These are phyloP conservation scores for Adansonia grandidieri DNA, from an alignment of 441 rosid genomes.

Conservation along the genomic window DNA sequence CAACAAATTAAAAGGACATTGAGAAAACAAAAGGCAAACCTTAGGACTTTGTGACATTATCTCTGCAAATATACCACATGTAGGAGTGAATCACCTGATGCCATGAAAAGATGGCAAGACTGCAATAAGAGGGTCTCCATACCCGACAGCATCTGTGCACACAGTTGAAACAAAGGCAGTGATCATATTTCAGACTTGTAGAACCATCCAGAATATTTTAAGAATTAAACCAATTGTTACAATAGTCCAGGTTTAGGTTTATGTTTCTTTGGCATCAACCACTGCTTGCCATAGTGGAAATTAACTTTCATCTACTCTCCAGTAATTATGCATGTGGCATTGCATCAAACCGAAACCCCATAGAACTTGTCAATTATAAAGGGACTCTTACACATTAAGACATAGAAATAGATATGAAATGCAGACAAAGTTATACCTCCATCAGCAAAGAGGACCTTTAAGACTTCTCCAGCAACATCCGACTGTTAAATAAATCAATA, in stretches of 20 bases:
- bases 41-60: slow-evolving; percentile 10
- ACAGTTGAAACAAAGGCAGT: background rate
- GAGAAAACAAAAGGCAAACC: slow-evolving; percentile 28
- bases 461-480: slow-evolving; percentile 84
- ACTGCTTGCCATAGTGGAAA: too few species aligned
- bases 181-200: background rate
- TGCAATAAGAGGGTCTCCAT: slow-evolving; percentile 86
- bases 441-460: slow-evolving; percentile 75
- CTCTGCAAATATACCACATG: slow-evolving; percentile 27
- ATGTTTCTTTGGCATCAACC: too few species aligned
- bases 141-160: slow-evolving; percentile 74
- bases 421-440: slow-evolving; percentile 63
- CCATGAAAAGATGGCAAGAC: slow-evolving; percentile 84
- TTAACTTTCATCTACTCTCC: background rate
- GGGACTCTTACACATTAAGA: slow-evolving; percentile 10
- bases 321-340: background rate
- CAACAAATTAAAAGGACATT: slow-evolving; percentile 3
- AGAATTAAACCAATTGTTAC: too few species aligned
- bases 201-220: too few species aligned
- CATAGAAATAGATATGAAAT: slow-evolving; percentile 1
- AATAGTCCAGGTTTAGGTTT: too few species aligned
- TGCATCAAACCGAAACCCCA: background rate
- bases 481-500: slow-evolving; percentile 63
- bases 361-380: background rate
- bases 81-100: slow-evolving; percentile 46